Conservation (phyloP, 2,329 filamentous ascomycete species). For the Monosporascus sp. region DNA sequence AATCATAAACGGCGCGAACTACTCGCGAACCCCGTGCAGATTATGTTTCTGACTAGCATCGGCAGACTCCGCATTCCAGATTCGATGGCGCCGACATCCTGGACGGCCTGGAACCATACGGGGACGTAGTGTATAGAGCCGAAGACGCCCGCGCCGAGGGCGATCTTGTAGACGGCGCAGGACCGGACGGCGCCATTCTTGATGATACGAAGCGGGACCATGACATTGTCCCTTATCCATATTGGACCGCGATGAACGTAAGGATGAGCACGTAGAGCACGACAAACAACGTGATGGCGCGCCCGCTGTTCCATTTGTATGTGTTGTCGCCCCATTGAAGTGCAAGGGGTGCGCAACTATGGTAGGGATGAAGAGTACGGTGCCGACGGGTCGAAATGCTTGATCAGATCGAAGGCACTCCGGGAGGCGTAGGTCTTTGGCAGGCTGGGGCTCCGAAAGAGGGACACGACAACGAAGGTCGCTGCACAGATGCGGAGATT, state of each 20-base stretch:
- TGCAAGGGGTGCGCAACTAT: too few relatives aligned
- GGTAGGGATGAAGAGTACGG: too few relatives aligned
- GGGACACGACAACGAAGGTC: too few relatives aligned
- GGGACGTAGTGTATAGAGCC: slow-evolving; percentile 34
- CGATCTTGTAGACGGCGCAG: slow-evolving; percentile 29
- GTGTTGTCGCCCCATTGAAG: too few relatives aligned
- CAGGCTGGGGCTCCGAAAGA: too few relatives aligned
- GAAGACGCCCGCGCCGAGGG: slow-evolving; percentile 29
- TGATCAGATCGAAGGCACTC: too few relatives aligned
- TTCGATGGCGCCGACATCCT: slow-evolving; percentile 32
- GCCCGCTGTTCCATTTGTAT: too few relatives aligned
- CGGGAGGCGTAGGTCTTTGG: too few relatives aligned
- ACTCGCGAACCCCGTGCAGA: slow-evolving; percentile 33
- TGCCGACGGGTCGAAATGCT: too few relatives aligned
- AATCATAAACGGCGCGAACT: slow-evolving; percentile 41
- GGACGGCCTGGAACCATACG: slow-evolving; percentile 43
- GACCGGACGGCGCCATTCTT: slow-evolving; percentile 35
- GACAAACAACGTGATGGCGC: too few relatives aligned
- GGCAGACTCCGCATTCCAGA: slow-evolving; percentile 37
- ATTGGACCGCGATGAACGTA: slow-evolving; percentile 34
- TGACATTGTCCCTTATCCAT: slow-evolving; percentile 36
- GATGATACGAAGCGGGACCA: slow-evolving; percentile 38
- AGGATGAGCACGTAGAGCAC: slow-evolving; percentile 17
- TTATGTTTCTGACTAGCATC: slow-evolving; percentile 32
- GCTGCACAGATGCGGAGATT: too few relatives aligned